Percentiles rank a stretch among this genome's conserved stretches.
These are phyloP conservation scores for Cruciata laevipes DNA, from an alignment of 257 asterid genomes.

Conservation along the genomic window DNA sequence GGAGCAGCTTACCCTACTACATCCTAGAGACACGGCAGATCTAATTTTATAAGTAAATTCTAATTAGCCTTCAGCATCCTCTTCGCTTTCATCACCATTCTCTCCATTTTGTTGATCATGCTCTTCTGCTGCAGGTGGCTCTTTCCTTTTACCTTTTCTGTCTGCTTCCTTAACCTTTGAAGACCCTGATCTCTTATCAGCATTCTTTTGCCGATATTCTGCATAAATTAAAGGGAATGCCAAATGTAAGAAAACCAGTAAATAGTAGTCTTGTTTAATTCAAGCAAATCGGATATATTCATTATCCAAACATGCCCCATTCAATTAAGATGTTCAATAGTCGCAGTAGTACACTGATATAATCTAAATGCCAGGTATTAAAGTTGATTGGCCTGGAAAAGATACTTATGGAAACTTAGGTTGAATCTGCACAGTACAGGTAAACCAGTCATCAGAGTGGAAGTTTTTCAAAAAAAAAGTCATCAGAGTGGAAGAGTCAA, in stretches of 20 bases:
- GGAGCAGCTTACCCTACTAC: neutral
- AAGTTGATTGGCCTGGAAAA: constrained; percentile 7
- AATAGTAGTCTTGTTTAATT: neutral
- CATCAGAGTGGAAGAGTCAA: no score
- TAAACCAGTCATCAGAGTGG: no score
- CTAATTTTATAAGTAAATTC: neutral
- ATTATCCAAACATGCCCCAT: neutral
- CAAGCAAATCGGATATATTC: neutral
- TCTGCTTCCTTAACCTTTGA: constrained; percentile 31
- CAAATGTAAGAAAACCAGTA: constrained; percentile 1
- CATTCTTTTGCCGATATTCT: constrained; percentile 67
- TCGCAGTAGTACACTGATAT: neutral
- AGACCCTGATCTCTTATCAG: constrained; percentile 44
- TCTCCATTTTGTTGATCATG: constrained; percentile 12
- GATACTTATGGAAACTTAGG: neutral
- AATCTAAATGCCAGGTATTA: neutral
- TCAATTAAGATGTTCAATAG: neutral
- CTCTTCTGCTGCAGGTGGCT: constrained; percentile 25
- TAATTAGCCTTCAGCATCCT: neutral
- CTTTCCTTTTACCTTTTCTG: constrained; percentile 36
- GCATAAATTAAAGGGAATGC: constrained; percentile 1
- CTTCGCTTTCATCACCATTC: constrained; percentile 19
- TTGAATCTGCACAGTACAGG: no score
- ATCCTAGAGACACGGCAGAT: neutral
- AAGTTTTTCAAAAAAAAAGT: no score